These are phyloP conservation scores for Wickerhamomyces bisporus DNA, from an alignment of 805 yeast genomes.

Conservation along the genomic window DNA sequence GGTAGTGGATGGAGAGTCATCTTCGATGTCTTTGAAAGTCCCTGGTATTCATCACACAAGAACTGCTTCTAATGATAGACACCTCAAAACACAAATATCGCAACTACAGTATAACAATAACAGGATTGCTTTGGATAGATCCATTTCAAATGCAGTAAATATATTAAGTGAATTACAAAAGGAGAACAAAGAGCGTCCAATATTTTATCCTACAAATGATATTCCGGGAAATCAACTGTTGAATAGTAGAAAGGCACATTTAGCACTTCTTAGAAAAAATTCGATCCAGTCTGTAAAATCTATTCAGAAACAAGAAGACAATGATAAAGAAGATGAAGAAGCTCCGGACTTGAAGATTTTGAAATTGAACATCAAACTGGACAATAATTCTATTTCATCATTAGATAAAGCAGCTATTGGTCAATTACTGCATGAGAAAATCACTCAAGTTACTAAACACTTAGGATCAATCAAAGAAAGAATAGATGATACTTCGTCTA, in stretches of 20 bases:
- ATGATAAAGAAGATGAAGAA: conserved; percentile 18
- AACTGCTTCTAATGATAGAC: conserved; percentile 26
- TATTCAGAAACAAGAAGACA: conserved; percentile 12
- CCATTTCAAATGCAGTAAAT: conserved; percentile 49
- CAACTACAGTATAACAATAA: conserved; percentile 77
- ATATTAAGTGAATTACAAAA: conserved; percentile 44
- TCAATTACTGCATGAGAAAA: conserved; percentile 61
- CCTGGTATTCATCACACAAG: conserved; percentile 12
- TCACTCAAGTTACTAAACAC: conserved; percentile 62
- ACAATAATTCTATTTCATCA: conserved; percentile 41
- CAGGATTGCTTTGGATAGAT: conserved; percentile 56
- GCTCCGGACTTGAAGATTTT: conserved; percentile 52
- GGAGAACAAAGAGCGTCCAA: conserved; percentile 58
- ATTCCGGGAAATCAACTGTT: conserved; percentile 24
- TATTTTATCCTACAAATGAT: conserved; percentile 51
- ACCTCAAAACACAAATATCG: conserved; percentile 52
- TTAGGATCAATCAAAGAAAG: conserved; percentile 69
- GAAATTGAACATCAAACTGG: conserved; percentile 54
- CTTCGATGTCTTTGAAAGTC: conserved; percentile 4
- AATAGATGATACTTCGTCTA: conserved; percentile 86
- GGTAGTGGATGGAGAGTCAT: conserved; percentile 18
- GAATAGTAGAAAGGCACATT: conserved; percentile 45
- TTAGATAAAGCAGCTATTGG: conserved; percentile 69
- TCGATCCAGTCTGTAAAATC: conserved; percentile 19
- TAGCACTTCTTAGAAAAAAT: conserved; percentile 47